Percentiles rank a stretch among this genome's conserved stretches.
Conservation (phyloP, 208 protist genomes). For the Trichomonas vaginalis region DNA sequence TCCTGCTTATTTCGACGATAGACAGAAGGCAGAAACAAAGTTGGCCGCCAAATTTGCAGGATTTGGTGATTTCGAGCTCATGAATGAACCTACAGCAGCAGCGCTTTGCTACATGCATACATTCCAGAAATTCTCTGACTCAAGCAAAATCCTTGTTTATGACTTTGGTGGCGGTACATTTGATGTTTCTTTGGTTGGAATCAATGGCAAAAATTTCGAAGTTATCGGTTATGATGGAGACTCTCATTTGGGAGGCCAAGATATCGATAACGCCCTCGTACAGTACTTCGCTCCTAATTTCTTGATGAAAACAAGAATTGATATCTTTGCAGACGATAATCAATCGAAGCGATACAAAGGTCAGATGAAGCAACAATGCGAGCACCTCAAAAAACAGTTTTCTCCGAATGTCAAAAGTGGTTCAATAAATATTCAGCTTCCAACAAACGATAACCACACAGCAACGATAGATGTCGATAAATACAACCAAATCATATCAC, state of each 20-base stretch:
- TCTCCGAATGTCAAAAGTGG: neutral
- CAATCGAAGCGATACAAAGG: neutral
- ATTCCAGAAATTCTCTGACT: constrained; percentile 45
- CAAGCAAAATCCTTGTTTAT: constrained; percentile 77
- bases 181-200: constrained; percentile 86
- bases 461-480: neutral
- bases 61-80: constrained; percentile 85
- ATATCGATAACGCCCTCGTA: constrained; percentile 79
- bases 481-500: neutral
- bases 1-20: constrained; percentile 93
- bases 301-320: constrained; percentile 71
- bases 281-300: constrained; percentile 53
- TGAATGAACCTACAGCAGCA: constrained; percentile 93
- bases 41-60: constrained; percentile 86
- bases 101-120: constrained; percentile 89
- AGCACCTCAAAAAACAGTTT: neutral
- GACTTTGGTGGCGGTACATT: constrained; percentile 56
- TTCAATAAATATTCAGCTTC: neutral
- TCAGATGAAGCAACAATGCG: neutral
- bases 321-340: neutral
- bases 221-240: constrained; percentile 71
- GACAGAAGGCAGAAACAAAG: constrained; percentile 86
- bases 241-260: constrained; percentile 77
- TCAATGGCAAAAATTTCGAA: constrained; percentile 88
- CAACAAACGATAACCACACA: no score